A percentile compares a stretch with the other conserved stretches of the same genome.
Conservation (phyloP, 176 grass and related monocot species). For the Bolboschoenus planiculmis region DNA sequence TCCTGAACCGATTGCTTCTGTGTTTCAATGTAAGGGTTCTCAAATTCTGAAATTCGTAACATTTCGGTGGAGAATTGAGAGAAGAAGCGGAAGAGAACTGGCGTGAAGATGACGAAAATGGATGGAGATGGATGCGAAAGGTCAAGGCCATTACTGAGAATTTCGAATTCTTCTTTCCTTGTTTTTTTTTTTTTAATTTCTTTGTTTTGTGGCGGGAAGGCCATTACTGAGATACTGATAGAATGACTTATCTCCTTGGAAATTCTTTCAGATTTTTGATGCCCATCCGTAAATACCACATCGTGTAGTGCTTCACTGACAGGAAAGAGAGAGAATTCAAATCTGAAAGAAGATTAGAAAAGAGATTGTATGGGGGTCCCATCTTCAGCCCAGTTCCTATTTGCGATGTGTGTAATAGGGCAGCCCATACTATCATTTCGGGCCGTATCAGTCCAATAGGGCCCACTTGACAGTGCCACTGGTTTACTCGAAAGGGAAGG, state of each 20-base stretch:
- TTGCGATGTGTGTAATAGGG: background rate
- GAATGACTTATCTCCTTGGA: background rate
- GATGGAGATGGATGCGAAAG: background rate
- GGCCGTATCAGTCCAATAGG: background rate
- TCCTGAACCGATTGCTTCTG: background rate
- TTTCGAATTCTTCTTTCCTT: slow-evolving; percentile 39
- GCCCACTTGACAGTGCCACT: background rate
- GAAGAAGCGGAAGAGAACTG: background rate
- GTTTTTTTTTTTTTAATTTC: too few species aligned
- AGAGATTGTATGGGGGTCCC: background rate
- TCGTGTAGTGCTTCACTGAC: background rate
- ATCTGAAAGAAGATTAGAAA: background rate
- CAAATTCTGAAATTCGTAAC: background rate
- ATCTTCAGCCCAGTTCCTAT: background rate
- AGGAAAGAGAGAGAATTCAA: background rate
- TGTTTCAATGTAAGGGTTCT: background rate
- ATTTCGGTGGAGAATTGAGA: background rate
- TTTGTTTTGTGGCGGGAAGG: background rate
- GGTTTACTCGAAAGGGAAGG: background rate
- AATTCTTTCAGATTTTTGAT: background rate
- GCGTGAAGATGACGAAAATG: background rate
- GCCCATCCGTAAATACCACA: background rate
- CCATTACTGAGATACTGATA: background rate
- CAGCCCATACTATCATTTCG: background rate
- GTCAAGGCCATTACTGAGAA: slow-evolving; percentile 23